Base-by-base conservation (phyloP, 352 stramenopile genomes). In the Pythium chondricola region DNA sequence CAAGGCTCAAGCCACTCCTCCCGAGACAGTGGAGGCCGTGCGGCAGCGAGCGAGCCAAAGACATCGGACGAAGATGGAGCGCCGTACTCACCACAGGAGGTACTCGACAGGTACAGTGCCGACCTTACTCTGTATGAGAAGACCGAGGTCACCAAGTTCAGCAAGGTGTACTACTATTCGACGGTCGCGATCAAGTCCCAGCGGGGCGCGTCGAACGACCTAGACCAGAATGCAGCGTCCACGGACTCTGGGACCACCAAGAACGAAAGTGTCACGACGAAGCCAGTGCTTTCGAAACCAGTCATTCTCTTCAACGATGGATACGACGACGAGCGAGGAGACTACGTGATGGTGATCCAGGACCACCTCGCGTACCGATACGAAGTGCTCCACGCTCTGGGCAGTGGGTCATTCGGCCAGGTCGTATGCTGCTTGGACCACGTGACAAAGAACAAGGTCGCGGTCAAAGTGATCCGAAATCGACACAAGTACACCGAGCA, bases 391-490 rank as follows among this genome's bases (percentile, higher is more conserved):
- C 86, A 95, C 44, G 65, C 83, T 30, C 96, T 99, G 39, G 97
- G 97, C 2, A 96, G 96, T 52, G 97, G 97, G 3, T 98, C 96
- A 1, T 99, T 99, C 67, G 97, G 96, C 1, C 97, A 99, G 76
- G 96, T 99, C 18, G 96, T 99, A 24, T 78, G 85, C 49, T 98
- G 95, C 58, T 53, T 95, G 10, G 83, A 97, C 48, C 79, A 88
- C 36, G 52, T 79, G 52, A 89, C 74, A 7, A 66, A 89, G 33
- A 62, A 74, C 32, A 84, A 96, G 14, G 93, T 98, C 2, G 95
- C 94, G 0, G 87, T 98, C 52, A 99, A 99, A 72, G 97, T 99
- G 53, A 98, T 99, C 43, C 98, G 98, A 64, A 98, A 92, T 57
- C 96, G 96, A 48, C 87, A 87, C 42, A 92, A 95, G 36, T 99